A percentile compares a stretch with the other conserved stretches of the same genome.
Evolutionary conservation across 768 basidiomycete genomes (phyloP).

Genomic region (Suillus plorans): DNA sequence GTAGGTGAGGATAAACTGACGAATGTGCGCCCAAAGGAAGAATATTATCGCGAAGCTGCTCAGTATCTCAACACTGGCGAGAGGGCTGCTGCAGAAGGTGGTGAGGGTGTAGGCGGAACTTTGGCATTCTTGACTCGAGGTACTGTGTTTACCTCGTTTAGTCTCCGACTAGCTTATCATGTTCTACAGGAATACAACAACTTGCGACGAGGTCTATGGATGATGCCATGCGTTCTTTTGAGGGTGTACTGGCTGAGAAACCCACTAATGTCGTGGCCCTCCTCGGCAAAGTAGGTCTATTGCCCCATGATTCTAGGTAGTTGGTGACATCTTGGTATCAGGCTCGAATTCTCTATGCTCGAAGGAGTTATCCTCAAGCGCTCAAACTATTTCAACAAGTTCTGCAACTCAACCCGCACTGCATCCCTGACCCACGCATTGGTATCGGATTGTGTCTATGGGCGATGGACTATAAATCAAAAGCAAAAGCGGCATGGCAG

Average conservation of each 20-base stretch:
- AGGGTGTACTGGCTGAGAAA: constrained; percentile 71
- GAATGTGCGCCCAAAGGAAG: constrained; percentile 61
- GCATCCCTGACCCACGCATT: constrained; percentile 89
- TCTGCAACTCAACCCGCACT: constrained; percentile 71
- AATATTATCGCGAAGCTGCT: constrained; percentile 69
- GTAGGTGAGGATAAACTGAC: constrained; percentile 66
- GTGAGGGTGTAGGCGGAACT: constrained; percentile 55
- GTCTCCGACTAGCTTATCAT: neutral
- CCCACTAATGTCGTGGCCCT: constrained; percentile 88
- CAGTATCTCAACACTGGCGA: constrained; percentile 63
- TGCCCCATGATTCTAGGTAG: neutral
- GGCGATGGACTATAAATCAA: constrained; percentile 80
- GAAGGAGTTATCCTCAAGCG: constrained; percentile 74
- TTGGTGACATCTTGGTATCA: constrained; percentile 27
- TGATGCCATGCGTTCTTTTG: constrained; percentile 79
- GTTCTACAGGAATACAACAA: constrained; percentile 68
- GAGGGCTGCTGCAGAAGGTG: constrained; percentile 54
- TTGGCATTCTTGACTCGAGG: constrained; percentile 68
- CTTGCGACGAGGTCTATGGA: constrained; percentile 80
- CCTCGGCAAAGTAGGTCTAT: constrained; percentile 70
- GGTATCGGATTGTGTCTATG: constrained; percentile 95
- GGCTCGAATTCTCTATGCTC: constrained; percentile 85
- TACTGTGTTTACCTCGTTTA: constrained; percentile 25
- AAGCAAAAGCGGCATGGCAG: constrained; percentile 89
- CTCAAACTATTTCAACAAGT: constrained; percentile 86